These are phyloP conservation scores for Clarireedia monteithiana DNA, from an alignment of 2,329 filamentous ascomycete species.

Conservation along the genomic window DNA sequence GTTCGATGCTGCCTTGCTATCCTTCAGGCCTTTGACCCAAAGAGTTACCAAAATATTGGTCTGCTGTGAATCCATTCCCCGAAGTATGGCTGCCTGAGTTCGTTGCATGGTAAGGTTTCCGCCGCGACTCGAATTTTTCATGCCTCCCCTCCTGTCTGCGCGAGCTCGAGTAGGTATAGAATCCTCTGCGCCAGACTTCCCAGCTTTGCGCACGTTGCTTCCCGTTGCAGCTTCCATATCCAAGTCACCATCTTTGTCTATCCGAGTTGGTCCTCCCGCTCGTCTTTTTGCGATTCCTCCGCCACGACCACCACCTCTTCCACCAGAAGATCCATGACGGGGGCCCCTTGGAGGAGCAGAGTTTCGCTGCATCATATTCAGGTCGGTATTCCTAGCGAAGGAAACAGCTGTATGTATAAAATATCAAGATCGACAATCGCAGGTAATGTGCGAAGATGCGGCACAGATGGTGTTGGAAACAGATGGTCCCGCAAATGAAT, in stretches of 20 bases:
- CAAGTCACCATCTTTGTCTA: constrained; percentile 55
- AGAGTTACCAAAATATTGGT: constrained; percentile 27
- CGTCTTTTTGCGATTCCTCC: constrained; percentile 45
- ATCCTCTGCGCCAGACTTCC: constrained; percentile 19
- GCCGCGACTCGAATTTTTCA: constrained; percentile 27
- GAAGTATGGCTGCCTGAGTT: constrained; percentile 28
- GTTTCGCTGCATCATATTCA: constrained; percentile 13
- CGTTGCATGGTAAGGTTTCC: constrained; percentile 25
- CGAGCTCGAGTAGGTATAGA: constrained; percentile 12
- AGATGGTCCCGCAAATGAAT: background rate
- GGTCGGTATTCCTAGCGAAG: too few species aligned
- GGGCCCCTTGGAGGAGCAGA: constrained; percentile 23
- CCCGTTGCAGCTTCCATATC: constrained; percentile 42
- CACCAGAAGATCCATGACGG: constrained; percentile 20
- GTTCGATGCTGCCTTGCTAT: constrained; percentile 61
- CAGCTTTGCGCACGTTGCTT: constrained; percentile 23
- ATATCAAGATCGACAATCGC: background rate
- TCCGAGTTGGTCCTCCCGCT: constrained; percentile 30
- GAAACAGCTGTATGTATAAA: background rate
- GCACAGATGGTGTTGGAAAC: background rate
- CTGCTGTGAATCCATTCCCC: constrained; percentile 31
- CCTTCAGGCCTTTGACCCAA: constrained; percentile 52
- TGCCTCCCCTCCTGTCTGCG: constrained; percentile 23
- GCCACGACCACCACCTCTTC: constrained; percentile 27
- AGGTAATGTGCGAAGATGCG: background rate